Evolutionary conservation across 768 basidiomycete species (phyloP).

Genomic region (Psilocybe cyanescens): DNA sequence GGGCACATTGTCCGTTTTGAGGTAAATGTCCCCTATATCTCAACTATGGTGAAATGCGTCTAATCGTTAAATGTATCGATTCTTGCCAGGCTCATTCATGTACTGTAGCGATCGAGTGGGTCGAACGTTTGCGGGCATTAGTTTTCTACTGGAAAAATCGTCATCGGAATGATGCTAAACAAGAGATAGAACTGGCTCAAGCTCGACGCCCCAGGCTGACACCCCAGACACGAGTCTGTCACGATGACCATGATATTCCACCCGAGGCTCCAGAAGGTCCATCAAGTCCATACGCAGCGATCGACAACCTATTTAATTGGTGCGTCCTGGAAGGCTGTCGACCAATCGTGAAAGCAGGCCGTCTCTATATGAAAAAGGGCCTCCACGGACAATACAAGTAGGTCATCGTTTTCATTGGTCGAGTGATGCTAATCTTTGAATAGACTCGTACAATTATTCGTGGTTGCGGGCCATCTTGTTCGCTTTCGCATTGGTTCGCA

Average conservation of each 20-base stretch:
- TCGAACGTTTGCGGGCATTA: slow-evolving; percentile 71
- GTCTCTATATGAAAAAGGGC: slow-evolving; percentile 73
- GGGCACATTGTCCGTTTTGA: slow-evolving; percentile 79
- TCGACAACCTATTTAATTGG: slow-evolving; percentile 82
- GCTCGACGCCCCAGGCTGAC: slow-evolving; percentile 62
- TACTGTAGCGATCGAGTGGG: slow-evolving; percentile 81
- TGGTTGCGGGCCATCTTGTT: slow-evolving; percentile 77
- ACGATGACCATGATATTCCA: slow-evolving; percentile 41
- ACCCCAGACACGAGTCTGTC: slow-evolving; percentile 49
- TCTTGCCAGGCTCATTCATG: slow-evolving; percentile 62
- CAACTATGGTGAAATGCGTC: not conserved
- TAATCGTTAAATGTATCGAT: not conserved
- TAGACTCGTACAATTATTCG: slow-evolving; percentile 73
- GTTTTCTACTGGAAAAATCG: slow-evolving; percentile 80
- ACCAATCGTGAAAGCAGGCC: slow-evolving; percentile 73
- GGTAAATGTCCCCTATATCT: slow-evolving; percentile 46
- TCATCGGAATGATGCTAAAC: slow-evolving; percentile 73
- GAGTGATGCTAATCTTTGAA: slow-evolving; percentile 4
- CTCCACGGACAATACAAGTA: slow-evolving; percentile 80
- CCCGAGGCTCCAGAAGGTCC: slow-evolving; percentile 59
- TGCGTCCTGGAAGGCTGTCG: slow-evolving; percentile 83
- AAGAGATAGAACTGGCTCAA: slow-evolving; percentile 82
- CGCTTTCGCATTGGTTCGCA: slow-evolving; percentile 68
- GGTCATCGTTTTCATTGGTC: slow-evolving; percentile 27
- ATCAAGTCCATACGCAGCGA: slow-evolving; percentile 56